Evolutionary conservation across 805 yeast species (phyloP).

Genomic region (Teunomyces pallodes): DNA sequence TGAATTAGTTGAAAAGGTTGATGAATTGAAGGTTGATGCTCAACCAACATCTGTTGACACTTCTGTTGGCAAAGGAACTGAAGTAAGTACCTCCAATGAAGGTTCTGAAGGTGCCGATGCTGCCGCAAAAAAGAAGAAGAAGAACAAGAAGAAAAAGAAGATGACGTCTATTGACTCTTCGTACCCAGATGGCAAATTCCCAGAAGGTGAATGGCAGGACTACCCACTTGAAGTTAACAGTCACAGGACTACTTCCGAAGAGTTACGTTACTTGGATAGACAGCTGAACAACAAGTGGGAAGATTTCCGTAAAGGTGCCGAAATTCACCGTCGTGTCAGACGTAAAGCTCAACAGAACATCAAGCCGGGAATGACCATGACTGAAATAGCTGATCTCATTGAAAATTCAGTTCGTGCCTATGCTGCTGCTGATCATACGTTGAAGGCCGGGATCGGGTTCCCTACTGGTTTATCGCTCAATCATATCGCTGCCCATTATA

Average conservation of each 20-base stretch:
- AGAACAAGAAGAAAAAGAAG: constrained; percentile 45
- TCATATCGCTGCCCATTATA: constrained; percentile 95
- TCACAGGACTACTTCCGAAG: constrained; percentile 81
- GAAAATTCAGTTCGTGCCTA: constrained; percentile 81
- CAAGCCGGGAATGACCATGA: constrained; percentile 90
- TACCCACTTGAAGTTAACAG: constrained; percentile 64
- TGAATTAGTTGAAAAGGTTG: constrained; percentile 7
- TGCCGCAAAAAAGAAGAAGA: constrained; percentile 36
- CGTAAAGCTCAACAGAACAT: constrained; percentile 69
- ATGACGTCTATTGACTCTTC: constrained; percentile 61
- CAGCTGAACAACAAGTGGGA: constrained; percentile 66
- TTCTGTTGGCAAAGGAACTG: constrained; percentile 9
- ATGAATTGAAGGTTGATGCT: constrained; percentile 7
- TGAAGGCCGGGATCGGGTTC: constrained; percentile 87
- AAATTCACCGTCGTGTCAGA: constrained; percentile 89
- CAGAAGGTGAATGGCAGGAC: constrained; percentile 86
- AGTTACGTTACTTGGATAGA: constrained; percentile 73
- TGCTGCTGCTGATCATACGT: constrained; percentile 62
- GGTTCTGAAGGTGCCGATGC: constrained; percentile 38
- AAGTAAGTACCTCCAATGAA: constrained; percentile 25
- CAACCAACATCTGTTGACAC: constrained; percentile 10
- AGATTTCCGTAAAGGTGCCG: constrained; percentile 94
- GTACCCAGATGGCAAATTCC: constrained; percentile 71
- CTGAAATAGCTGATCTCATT: constrained; percentile 83
- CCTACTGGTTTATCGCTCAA: constrained; percentile 97